Evolutionary conservation across 106 monocot genomes (phyloP).

Genomic region (Dactylorhiza incarnata): DNA sequence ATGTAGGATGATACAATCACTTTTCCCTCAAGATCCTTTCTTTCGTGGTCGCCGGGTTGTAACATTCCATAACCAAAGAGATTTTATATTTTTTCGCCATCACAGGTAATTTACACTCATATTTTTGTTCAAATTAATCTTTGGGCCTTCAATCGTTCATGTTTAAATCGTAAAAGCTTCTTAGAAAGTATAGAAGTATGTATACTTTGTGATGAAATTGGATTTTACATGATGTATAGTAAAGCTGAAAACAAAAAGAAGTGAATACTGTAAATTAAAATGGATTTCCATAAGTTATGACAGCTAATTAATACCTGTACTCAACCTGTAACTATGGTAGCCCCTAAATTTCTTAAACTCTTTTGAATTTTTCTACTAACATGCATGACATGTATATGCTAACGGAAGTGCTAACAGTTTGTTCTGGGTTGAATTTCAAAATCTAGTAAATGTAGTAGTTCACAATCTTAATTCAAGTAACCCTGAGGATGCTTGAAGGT

Average conservation of each 20-base stretch:
- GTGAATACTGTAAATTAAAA: neutral
- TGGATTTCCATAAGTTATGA: too few relatives aligned
- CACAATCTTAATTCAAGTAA: neutral
- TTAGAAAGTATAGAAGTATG: neutral
- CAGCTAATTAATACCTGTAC: neutral
- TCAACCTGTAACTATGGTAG: neutral
- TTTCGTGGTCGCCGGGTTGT: slow-evolving; percentile 90
- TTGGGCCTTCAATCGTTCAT: neutral
- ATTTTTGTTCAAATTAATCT: neutral
- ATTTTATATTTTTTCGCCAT: slow-evolving; percentile 95
- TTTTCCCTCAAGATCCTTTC: slow-evolving; percentile 82
- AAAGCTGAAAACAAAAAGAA: neutral
- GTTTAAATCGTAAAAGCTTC: neutral
- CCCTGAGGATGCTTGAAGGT: neutral
- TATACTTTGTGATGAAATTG: neutral
- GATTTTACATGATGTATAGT: neutral
- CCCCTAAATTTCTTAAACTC: neutral
- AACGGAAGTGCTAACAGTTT: neutral
- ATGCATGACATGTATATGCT: neutral
- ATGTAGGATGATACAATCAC: slow-evolving; percentile 80
- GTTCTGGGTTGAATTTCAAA: neutral
- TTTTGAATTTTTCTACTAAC: neutral
- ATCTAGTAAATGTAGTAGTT: neutral
- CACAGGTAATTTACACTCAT: slow-evolving; percentile 49
- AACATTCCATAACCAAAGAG: slow-evolving; percentile 96